Base-by-base conservation (phyloP, 768 basidiomycete genomes). In the Lentinula raphanica region DNA sequence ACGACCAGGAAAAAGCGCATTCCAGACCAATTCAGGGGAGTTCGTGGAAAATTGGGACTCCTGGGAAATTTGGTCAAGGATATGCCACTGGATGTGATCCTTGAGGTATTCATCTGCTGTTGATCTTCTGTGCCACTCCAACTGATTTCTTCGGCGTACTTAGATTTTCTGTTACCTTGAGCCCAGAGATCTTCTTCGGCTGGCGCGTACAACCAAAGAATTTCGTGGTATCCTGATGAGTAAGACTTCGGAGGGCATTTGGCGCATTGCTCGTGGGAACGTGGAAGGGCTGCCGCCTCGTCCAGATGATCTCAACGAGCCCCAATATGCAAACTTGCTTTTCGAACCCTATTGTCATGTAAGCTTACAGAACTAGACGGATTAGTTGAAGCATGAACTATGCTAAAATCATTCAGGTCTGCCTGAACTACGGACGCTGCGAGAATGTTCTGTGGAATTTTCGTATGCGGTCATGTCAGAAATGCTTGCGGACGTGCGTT, bases 271-370 rank as follows among this genome's bases (percentile, higher is more conserved):
- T 32, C 72, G 76, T 28, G 67, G 65, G 29, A 76, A 76, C 59
- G 68, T 83, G 32, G 64, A 69, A 5, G 74, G 70, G 48, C 63
- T 84, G 42, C 84, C 83, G 1, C 71, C 75, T 39, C 76, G 75
- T 53, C 82, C 82, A 5, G 65, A 71, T 35, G 77, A 72, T 29
- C 71, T 84, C 75, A 73, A 69, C 42, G 81, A 84, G 59, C 77
- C 79, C 4, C 71, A 75, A 29, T 85, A 75, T 69, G 75, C 76
- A 8, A 79, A 81, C 62, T 74, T 85, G 35, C 72, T 70, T 11
- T 85, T 81, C 58, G 79, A 77, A 55, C 75, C 75, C 3, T 74
- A 77, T 62, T 85, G 84, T 58, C 77, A 82, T 68, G 84, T 81
- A 62, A 63, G 72, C 28, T 25, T 11, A 42, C 48, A 35, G 8